phyloP scores from a whole-genome alignment of 2,329 filamentous ascomycete genomes.

The Aspergillus udagawae region DNA sequence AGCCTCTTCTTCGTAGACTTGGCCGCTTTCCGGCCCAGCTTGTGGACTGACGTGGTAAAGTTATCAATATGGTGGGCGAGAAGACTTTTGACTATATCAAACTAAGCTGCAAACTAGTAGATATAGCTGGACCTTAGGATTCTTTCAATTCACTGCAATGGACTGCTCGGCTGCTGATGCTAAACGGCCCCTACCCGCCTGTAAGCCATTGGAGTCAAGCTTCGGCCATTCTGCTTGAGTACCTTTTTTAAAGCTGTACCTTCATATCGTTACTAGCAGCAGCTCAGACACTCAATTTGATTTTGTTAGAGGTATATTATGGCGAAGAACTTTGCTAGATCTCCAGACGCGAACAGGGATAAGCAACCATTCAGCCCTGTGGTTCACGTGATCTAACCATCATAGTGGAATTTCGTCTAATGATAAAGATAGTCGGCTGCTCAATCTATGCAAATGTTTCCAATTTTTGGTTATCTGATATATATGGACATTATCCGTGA shows the following conservation, averaged over 20 bases:
- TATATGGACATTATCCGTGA: not conserved
- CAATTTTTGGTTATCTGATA: not conserved
- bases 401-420: not conserved
- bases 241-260: not conserved
- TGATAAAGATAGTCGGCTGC: not conserved
- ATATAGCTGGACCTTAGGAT: not conserved
- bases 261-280: not conserved
- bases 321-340: not conserved
- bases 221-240: not conserved
- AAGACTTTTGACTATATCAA: not conserved
- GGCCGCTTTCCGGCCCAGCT: conserved; percentile 11
- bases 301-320: not conserved
- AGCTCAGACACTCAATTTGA: not conserved
- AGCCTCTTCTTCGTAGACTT: conserved; percentile 12
- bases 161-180: not conserved
- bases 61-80: not conserved
- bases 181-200: not conserved
- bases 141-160: not conserved
- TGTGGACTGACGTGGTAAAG: not conserved
- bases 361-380: not conserved
- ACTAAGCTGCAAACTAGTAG: not conserved
- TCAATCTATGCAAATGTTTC: not conserved
- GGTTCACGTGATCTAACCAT: not conserved
- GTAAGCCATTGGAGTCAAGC: not conserved
- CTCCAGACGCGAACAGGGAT: not conserved